Percentiles rank a stretch among this genome's conserved stretches.
Evolutionary conservation across 371 early-diverging fungal genomes (phyloP).

Genomic region (Mortierella sp.): DNA sequence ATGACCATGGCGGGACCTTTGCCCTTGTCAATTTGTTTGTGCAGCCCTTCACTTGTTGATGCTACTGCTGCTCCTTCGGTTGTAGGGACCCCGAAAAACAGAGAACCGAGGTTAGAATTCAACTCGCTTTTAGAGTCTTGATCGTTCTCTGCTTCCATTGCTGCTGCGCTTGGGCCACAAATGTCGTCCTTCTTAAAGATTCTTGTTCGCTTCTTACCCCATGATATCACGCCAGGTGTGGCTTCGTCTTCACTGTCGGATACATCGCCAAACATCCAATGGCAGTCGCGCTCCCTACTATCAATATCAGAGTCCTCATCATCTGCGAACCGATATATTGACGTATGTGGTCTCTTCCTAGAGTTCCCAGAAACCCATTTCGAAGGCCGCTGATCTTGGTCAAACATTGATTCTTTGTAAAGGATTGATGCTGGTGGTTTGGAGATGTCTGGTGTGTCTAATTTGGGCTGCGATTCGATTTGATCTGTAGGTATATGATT

Average conservation of each 20-base stretch:
- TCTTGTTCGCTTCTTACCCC: conserved; percentile 1
- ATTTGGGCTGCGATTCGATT: not conserved
- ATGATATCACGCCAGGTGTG: not conserved
- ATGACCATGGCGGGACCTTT: too few species aligned
- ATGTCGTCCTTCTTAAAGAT: not conserved
- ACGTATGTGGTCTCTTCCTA: not conserved
- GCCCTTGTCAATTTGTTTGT: too few species aligned
- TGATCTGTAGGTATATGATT: not conserved
- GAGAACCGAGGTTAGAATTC: too few species aligned
- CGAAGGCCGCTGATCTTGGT: not conserved
- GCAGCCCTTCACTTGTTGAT: too few species aligned
- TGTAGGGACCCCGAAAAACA: too few species aligned
- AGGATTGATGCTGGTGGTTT: not conserved
- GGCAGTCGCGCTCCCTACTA: not conserved
- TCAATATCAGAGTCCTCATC: not conserved
- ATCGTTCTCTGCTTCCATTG: too few species aligned
- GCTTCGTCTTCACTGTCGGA: not conserved
- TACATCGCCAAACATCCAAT: not conserved
- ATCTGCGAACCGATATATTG: not conserved
- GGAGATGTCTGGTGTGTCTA: not conserved
- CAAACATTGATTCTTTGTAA: not conserved
- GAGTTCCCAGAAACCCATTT: not conserved
- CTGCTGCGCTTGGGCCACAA: too few species aligned
- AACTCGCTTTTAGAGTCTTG: too few species aligned
- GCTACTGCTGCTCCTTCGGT: too few species aligned